A percentile compares a stretch with the other conserved stretches of the same genome.
Conservation (phyloP, 805 yeast species). For the Kuraishia hungarica region DNA sequence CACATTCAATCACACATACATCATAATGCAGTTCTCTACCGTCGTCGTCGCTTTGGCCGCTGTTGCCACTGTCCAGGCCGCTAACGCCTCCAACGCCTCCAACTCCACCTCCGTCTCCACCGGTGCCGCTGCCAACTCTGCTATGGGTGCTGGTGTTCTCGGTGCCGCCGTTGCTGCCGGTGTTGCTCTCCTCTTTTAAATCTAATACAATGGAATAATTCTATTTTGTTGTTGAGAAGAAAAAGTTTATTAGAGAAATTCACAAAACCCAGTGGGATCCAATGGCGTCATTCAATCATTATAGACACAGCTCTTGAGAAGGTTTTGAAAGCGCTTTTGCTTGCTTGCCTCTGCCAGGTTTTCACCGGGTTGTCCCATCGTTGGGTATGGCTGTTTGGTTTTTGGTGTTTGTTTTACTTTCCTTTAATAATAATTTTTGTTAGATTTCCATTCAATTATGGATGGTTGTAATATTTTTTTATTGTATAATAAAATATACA, state of each 20-base stretch:
- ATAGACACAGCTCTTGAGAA: background rate
- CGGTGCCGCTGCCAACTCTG: constrained; percentile 40
- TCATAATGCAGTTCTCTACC: constrained; percentile 64
- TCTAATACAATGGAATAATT: background rate
- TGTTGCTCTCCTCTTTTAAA: constrained; percentile 36
- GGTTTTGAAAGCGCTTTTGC: background rate
- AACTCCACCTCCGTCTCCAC: constrained; percentile 33
- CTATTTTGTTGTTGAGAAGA: background rate
- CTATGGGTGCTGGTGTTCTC: constrained; percentile 63
- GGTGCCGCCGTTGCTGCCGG: constrained; percentile 87
- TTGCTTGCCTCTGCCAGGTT: background rate
- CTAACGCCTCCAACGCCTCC: constrained; percentile 33
- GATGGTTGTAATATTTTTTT: background rate
- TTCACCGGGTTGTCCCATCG: background rate
- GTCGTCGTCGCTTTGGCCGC: constrained; percentile 64
- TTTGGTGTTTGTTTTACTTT: background rate
- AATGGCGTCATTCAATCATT: background rate
- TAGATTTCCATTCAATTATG: background rate
- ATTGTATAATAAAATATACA: background rate
- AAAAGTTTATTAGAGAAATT: background rate
- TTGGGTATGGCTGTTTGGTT: background rate
- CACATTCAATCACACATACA: background rate
- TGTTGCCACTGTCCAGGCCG: constrained; percentile 61
- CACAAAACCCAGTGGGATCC: background rate
- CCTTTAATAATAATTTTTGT: background rate